Evolutionary conservation across 2,329 filamentous ascomycete genomes (phyloP), one percentile per base, ranked within the genome.

Genomic region (Talaromyces sp.): DNA sequence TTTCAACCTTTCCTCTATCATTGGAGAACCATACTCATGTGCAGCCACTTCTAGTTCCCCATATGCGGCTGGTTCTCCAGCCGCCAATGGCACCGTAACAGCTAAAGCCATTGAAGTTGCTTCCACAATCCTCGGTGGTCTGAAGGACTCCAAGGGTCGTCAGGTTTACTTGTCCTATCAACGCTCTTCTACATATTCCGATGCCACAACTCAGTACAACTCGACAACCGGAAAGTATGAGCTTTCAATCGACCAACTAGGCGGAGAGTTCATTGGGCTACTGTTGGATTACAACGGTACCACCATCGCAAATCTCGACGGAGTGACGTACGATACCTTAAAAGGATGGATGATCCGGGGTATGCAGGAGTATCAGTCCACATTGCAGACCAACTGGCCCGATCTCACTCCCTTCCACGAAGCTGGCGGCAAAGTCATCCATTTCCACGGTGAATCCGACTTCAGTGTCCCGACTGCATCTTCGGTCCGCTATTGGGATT

Each of bases 371-470:
- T 86, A 83, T 71, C 64, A 75, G 33, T 81, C 83, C 67, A 80
- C 70, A 55, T 75, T 85, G 3, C 83, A 86, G 67, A 86, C 83
- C 8, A 84, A 80, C 1, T 68, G 79, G 25, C 81, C 82, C 0
- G 83, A 86, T 66, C 75, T 86, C 0, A 81, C 79, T 0, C 66
- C 74, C 8, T 85, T 85, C 75, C 73, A 81, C 35, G 62, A 73
- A 2, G 67, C 75, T 0, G 84, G 83, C 25, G 83, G 82, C 58
- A 86, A 86, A 71, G 71, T 86, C 3, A 72, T 87, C 11, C 83
- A 86, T 70, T 84, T 80, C 74, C 84, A 44, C 40, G 40, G 40
- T 23, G 40, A 44, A 44, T 44, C 40, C 18, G 40, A 44, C 18
- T 12, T 21, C 40, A 44, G 40, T 12, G 5, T 44, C 11, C 40